phyloP scores from a whole-genome alignment of 495 filamentous ascomycete genomes.

The Tuber aestivum region DNA sequence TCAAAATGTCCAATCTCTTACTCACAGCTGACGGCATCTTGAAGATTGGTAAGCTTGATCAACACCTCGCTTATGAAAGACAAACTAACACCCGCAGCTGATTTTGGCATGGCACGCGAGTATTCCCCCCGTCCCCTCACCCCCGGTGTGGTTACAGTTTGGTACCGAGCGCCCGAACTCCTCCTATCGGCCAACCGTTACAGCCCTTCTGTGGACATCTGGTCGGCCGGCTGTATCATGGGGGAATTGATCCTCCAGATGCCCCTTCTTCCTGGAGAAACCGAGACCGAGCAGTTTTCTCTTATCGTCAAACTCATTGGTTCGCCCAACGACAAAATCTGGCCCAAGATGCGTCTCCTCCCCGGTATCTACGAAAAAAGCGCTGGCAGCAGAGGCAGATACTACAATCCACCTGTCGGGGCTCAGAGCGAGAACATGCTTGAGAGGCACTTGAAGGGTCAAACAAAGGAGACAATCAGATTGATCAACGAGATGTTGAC shows the following conservation, averaged over 20 bases:
- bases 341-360: conserved; percentile 41
- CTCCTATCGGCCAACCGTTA: conserved; percentile 48
- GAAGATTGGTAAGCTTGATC: conserved; percentile 45
- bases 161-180: conserved; percentile 46
- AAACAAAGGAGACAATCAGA: conserved; percentile 40
- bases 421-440: conserved; percentile 33
- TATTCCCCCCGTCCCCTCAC: conserved; percentile 47
- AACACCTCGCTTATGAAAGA: conserved; percentile 1
- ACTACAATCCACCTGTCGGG: conserved; percentile 25
- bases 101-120: conserved; percentile 49
- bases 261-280: conserved; percentile 47
- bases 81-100: conserved; percentile 40
- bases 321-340: conserved; percentile 44
- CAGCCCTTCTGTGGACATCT: conserved; percentile 46
- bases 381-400: conserved; percentile 13
- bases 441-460: conserved; percentile 29
- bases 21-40: conserved; percentile 47
- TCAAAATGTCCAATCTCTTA: conserved; percentile 50
- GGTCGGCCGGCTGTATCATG: conserved; percentile 49
- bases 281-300: conserved; percentile 46
- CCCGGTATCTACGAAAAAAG: conserved; percentile 32
- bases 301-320: conserved; percentile 47
- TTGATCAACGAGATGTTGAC: conserved; percentile 39
- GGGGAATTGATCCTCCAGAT: conserved; percentile 46
- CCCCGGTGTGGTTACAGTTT: conserved; percentile 48